These are phyloP conservation scores for Sistotremastrum suecicum DNA, from an alignment of 768 basidiomycete genomes.

Conservation along the genomic window DNA sequence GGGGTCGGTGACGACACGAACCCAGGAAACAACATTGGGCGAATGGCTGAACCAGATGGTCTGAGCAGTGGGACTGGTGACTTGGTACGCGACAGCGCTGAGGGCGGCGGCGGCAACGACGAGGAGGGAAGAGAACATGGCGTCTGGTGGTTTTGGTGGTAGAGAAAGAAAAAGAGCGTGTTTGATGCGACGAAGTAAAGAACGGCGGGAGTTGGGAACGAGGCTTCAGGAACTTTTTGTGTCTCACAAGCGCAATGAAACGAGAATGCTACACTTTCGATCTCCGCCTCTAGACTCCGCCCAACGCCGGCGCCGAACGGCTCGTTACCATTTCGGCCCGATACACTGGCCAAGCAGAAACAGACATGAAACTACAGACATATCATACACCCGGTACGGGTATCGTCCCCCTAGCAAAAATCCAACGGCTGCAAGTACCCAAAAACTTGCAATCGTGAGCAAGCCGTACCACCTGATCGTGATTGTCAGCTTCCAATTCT, in stretches of 20 bases:
- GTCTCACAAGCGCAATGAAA: no score
- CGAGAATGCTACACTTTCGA: no score
- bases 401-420: conserved; percentile 14
- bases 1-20: conserved; percentile 49
- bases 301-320: no score
- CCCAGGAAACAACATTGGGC: conserved; percentile 44
- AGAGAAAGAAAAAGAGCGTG: background rate
- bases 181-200: conserved; percentile 4
- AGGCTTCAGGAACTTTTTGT: no score
- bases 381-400: conserved; percentile 11
- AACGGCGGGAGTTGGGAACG: background rate
- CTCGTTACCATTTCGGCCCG: no score
- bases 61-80: conserved; percentile 34
- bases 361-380: background rate
- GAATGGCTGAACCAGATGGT: conserved; percentile 46
- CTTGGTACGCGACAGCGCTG: conserved; percentile 40
- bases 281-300: no score
- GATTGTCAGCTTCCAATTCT: background rate
- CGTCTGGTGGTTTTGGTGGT: conserved; percentile 7
- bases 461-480: background rate
- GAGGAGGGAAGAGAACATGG: conserved; percentile 24
- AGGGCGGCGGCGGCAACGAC: conserved; percentile 29
- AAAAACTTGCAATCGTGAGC: background rate
- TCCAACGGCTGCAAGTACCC: conserved; percentile 3
- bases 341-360: no score